Evolutionary conservation across 1,284 basidiomycete species (phyloP), one percentile per base, ranked within the genome.

Genomic region (Sanghuangporus baumii): DNA sequence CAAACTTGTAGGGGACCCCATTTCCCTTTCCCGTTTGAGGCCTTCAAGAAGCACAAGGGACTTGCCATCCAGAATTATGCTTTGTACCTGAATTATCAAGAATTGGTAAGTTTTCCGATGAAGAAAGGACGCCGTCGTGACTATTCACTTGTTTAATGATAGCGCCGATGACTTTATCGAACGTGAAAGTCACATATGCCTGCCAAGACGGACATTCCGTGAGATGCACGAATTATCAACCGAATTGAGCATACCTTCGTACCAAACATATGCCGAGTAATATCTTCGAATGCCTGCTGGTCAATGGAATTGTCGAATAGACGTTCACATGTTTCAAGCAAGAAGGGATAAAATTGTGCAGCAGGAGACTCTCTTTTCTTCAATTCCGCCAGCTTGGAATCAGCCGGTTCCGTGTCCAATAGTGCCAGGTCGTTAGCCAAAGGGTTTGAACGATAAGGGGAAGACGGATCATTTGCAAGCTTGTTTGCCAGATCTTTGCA

Each of bases 231-330:
- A 31, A 40, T 38, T 11, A 57, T 5, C 57, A 31, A 57, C 47
- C 18, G n/a, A 43, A 52, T 47, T 23, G 16, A 7, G 55, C 72
- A n/a, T 55, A 84, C 88, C 79, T 84, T 84, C 65, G 89, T 87
- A 31, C 94, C 94, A 75, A 96, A 98, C 86, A 98, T 93, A 68
- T 83, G 84, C 37, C 96, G 81, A 75, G 96, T 84, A 68, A 91
- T 90, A 70, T 98, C 96, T 74, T 99, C 96, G 71, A 94, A 98
- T 1, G 81, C 83, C 50, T 80, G 78, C 67, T 89, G 89, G 69
- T 98, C 96, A 31, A 98, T 81, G 72, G 96, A 93, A 67, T 91
- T 91, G 71, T 97, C 95, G 69, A 98, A 98, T 60, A 98, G 74
- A 64, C 89, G 85, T 75, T 98, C 96, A 71, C 92, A 93, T 6